A percentile compares a stretch with the other conserved stretches of the same genome.
These are phyloP conservation scores for Coprinopsis cinerea DNA, from an alignment of 768 basidiomycete genomes.

Conservation along the genomic window DNA sequence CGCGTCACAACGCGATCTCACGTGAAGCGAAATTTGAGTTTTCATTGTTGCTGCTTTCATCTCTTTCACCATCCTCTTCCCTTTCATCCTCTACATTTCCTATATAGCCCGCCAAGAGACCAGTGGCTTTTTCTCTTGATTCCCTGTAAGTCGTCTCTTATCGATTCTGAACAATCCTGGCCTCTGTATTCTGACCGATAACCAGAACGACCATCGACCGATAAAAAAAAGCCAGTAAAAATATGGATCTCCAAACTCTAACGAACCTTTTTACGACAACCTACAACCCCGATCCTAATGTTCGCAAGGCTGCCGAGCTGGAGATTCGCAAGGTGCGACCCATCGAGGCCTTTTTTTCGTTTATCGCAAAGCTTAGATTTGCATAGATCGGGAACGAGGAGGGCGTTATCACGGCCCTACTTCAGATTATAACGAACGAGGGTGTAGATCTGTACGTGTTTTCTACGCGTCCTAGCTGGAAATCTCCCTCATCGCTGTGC, in stretches of 20 bases:
- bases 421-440: slow-evolving; percentile 81
- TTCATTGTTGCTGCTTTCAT: not conserved
- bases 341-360: not conserved
- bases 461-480: slow-evolving; percentile 23
- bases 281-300: slow-evolving; percentile 79
- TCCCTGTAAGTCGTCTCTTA: not conserved
- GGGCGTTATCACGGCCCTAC: slow-evolving; percentile 76
- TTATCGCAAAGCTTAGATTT: slow-evolving; percentile 2
- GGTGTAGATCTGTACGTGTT: slow-evolving; percentile 66
- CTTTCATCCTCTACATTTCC: not conserved
- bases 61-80: not conserved
- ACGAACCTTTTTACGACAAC: slow-evolving; percentile 78
- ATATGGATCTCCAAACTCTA: slow-evolving; percentile 71
- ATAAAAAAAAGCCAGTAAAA: not conserved
- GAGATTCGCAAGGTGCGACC: slow-evolving; percentile 73
- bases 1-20: slow-evolving; percentile 2
- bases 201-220: not conserved
- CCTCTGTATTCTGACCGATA: not conserved
- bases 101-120: not conserved
- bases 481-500: slow-evolving; percentile 8
- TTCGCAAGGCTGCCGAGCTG: slow-evolving; percentile 79
- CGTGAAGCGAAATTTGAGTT: slow-evolving; percentile 2
- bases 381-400: slow-evolving; percentile 71
- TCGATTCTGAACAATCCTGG: not conserved
- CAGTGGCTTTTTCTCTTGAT: not conserved